Evolutionary conservation across 2,329 filamentous ascomycete genomes (phyloP), one percentile per base, ranked within the genome.

Genomic region (Saccharata proteae): DNA sequence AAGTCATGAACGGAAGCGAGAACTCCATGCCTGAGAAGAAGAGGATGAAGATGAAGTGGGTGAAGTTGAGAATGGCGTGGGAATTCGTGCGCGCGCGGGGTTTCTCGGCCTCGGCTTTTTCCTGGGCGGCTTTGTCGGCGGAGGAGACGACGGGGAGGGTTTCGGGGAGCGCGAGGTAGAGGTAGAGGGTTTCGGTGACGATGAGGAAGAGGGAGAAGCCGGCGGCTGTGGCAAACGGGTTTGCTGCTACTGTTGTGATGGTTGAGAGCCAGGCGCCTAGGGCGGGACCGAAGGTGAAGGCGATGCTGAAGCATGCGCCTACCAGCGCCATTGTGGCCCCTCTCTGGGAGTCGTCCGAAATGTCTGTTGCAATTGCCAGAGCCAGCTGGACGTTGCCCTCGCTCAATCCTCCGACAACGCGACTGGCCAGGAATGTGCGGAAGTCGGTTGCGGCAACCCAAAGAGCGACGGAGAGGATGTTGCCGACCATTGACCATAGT

Each of bases 11-110:
- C 0, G 90, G 86, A 3, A 98, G 70, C 1, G 85, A 93, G 56
- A 93, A 96, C 53, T 98, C 90, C 80, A 98, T 88, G 38, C 90
- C 90, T 2, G 84, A 93, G 60, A 98, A 98, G 59, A 93, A 93
- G 9, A 98, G 74, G 37, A 98, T 75, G 57, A 98, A 98, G 27
- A 78, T 61, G 48, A 96, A 80, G 57, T 98, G 90, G 0, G 83
- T 77, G 2, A 78, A 59, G 52, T 94, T 94, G 27, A 98, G 74
- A 9, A 93, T 54, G 17, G 73, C 59, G 43, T 90, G 84, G 3
- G 80, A 84, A 58, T 96, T 96, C 3, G 83, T 93, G 36, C 80
- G 67, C 2, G 40, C 42, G 30, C 33, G 46, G 7, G 19, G 7
- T 7, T 7, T n/a, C n/a, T 7, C 19, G 7, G 19, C 19, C 19